phyloP scores from a whole-genome alignment of 1,284 basidiomycete genomes.

The Tremellales sp. region DNA sequence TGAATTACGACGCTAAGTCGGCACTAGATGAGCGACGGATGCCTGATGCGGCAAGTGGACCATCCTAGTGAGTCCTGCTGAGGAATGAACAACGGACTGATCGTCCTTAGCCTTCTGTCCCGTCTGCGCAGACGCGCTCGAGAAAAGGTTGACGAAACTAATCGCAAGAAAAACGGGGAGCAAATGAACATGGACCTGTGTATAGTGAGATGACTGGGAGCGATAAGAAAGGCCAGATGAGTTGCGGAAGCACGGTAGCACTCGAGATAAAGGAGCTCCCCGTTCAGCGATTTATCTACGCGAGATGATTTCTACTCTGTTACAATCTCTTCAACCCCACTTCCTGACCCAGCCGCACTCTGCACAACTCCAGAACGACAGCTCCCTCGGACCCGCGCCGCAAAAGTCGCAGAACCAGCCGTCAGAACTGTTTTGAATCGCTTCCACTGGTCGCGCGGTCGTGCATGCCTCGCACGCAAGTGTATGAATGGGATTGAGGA shows the following conservation, averaged over 20 bases:
- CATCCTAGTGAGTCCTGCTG: constrained; percentile 28
- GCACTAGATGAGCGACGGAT: constrained; percentile 66
- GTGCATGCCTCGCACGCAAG: constrained; percentile 64
- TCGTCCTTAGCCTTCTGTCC: constrained; percentile 60
- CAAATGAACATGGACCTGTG: too few relatives aligned
- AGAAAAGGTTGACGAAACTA: constrained; percentile 16
- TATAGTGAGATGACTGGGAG: too few relatives aligned
- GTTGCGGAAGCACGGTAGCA: too few relatives aligned
- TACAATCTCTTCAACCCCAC: constrained; percentile 39
- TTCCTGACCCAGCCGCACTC: constrained; percentile 66
- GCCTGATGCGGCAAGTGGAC: constrained; percentile 72
- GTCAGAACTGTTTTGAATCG: constrained; percentile 26
- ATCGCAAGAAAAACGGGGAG: too few relatives aligned
- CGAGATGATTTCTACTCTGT: too few relatives aligned
- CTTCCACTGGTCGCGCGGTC: constrained; percentile 51
- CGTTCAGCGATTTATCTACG: too few relatives aligned
- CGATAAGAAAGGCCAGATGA: too few relatives aligned
- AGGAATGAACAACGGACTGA: background rate
- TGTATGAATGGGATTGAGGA: constrained; percentile 56
- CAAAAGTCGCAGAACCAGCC: constrained; percentile 70
- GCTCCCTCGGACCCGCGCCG: constrained; percentile 58
- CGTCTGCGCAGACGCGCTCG: constrained; percentile 66
- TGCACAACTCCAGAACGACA: constrained; percentile 68
- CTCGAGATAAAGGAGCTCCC: too few relatives aligned
- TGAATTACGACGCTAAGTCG: background rate